These are phyloP conservation scores for Ophiostoma novo-ulmi DNA, from an alignment of 2,329 filamentous ascomycete species.

Conservation along the genomic window DNA sequence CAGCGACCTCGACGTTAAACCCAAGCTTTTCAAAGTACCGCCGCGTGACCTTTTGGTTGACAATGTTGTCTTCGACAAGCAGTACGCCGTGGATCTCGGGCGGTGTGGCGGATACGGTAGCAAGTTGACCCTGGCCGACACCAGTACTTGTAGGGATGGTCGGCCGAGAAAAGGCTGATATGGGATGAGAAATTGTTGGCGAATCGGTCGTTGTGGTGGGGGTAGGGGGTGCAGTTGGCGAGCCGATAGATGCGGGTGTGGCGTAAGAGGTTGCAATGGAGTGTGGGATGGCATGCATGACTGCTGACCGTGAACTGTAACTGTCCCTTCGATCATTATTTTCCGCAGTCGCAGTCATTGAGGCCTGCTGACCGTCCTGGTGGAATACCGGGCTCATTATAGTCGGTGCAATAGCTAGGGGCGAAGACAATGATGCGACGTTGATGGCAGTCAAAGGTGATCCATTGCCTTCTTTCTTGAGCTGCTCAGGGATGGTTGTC, in stretches of 20 bases:
- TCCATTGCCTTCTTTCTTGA: neutral
- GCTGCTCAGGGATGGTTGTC: neutral
- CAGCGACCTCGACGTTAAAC: conserved; percentile 49
- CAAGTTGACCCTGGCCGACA: conserved; percentile 14
- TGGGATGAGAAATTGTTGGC: neutral
- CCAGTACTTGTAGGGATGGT: neutral
- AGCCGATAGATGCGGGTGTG: neutral
- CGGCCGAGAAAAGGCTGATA: neutral
- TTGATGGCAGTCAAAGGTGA: neutral
- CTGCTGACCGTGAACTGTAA: neutral
- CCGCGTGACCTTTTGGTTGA: conserved; percentile 54
- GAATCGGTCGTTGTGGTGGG: neutral
- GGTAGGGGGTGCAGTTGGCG: neutral
- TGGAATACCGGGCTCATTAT: neutral
- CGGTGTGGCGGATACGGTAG: conserved; percentile 13
- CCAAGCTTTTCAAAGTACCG: conserved; percentile 48
- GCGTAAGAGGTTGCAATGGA: neutral
- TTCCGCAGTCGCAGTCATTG: neutral
- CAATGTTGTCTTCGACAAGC: conserved; percentile 56
- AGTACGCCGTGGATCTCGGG: conserved; percentile 43
- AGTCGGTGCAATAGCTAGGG: neutral
- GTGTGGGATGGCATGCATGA: neutral
- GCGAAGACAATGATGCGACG: neutral
- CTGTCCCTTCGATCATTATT: neutral
- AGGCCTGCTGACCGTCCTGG: neutral